A percentile compares a stretch with the other conserved stretches of the same genome.
Evolutionary conservation across 306 rosid genomes (phyloP).

Genomic region (Sechiopsis laciniata): DNA sequence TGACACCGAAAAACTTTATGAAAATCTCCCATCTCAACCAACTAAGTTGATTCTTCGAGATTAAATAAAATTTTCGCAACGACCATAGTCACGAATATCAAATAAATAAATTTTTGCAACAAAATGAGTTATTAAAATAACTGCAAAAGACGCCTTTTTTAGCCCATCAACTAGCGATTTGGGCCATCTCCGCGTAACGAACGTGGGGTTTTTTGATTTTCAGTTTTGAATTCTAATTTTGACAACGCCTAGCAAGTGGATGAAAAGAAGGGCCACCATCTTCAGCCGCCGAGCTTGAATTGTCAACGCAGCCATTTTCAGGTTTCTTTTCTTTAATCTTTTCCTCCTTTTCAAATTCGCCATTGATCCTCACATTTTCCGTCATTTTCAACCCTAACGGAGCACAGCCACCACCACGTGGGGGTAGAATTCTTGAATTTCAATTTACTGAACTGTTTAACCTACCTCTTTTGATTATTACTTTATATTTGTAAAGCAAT

Average conservation of each 20-base stretch:
- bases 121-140: no score
- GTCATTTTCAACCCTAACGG: background rate
- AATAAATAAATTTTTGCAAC: no score
- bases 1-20: no score
- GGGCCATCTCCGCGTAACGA: no score
- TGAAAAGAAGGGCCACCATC: background rate
- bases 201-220: no score
- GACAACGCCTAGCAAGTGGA: background rate
- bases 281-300: constrained; percentile 4
- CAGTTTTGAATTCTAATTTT: background rate
- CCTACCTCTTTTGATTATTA: background rate
- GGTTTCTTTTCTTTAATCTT: no score
- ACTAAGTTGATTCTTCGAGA: no score
- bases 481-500: background rate
- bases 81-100: no score
- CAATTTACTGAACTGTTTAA: background rate
- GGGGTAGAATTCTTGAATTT: background rate
- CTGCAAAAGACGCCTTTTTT: no score
- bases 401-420: background rate
- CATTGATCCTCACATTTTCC: background rate
- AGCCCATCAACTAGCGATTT: no score
- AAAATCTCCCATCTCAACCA: no score
- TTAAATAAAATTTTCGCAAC: no score
- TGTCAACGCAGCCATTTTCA: background rate
- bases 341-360: background rate